These are phyloP conservation scores for Escovopsis sp. DNA, from an alignment of 2,329 filamentous ascomycete genomes.

Conservation along the genomic window DNA sequence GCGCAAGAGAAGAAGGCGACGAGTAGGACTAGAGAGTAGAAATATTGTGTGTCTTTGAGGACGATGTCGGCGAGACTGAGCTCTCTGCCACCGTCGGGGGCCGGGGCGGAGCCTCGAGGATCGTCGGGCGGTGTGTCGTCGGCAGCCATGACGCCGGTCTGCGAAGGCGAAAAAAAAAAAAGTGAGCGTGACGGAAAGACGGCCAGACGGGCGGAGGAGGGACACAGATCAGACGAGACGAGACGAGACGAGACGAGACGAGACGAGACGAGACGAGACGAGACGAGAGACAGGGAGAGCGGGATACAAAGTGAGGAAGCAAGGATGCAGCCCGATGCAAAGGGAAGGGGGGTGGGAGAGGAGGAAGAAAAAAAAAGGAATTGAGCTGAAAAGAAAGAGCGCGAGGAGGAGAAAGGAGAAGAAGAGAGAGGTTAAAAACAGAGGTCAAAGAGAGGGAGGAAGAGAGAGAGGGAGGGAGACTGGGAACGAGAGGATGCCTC, in stretches of 20 bases:
- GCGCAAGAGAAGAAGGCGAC: constrained; percentile 35
- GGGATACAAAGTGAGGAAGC: neutral
- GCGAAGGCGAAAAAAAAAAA: constrained; percentile 1
- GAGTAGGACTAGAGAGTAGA: constrained; percentile 39
- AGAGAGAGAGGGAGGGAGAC: no score
- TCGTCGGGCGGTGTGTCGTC: constrained; percentile 17
- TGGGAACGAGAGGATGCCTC: no score
- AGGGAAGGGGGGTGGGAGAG: neutral
- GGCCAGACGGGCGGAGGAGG: neutral
- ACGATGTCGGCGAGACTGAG: constrained; percentile 24
- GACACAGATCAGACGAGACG: neutral
- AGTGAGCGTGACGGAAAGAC: constrained; percentile 3
- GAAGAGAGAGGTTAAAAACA: neutral
- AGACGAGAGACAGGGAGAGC: neutral
- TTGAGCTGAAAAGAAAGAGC: neutral
- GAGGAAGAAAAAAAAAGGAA: neutral
- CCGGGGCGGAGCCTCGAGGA: constrained; percentile 9
- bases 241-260: constrained; percentile 1
- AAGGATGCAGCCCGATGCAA: neutral
- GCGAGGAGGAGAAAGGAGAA: neutral
- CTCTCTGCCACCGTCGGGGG: constrained; percentile 8
- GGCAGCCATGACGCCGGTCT: constrained; percentile 22
- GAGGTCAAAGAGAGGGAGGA: no score
- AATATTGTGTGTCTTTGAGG: constrained; percentile 32
- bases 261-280: constrained; percentile 1